phyloP scores from a whole-genome alignment of 31 red algal genomes.

The Porphyra umbilicalis region DNA sequence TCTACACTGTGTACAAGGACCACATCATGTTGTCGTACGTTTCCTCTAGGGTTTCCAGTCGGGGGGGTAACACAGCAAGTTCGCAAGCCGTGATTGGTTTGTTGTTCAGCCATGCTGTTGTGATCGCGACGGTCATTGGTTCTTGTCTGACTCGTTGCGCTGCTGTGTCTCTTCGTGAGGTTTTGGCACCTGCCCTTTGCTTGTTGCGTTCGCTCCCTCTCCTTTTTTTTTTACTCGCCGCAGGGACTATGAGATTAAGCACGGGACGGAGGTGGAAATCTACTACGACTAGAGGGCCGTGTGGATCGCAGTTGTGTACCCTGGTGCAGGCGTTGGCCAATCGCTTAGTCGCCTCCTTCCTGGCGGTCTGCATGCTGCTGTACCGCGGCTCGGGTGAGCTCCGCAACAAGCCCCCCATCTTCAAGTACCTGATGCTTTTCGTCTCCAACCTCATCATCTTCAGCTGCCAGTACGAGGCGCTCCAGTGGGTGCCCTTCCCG shows the following conservation, averaged over 20 bases:
- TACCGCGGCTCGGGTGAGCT: no score
- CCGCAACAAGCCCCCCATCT: no score
- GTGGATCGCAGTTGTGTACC: no score
- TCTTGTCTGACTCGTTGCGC: background rate
- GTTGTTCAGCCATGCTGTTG: no score
- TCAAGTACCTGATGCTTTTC: slow-evolving; percentile 44
- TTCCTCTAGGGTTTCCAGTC: background rate
- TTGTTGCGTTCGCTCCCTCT: background rate
- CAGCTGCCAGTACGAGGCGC: slow-evolving; percentile 73
- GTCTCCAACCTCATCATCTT: slow-evolving; percentile 66
- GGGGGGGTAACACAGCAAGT: no score
- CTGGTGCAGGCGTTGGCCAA: no score
- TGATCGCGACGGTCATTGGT: background rate
- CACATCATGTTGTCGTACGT: slow-evolving; percentile 77
- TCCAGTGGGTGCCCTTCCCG: slow-evolving; percentile 76
- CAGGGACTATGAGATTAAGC: slow-evolving; percentile 79
- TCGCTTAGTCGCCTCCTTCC: no score
- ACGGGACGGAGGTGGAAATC: slow-evolving; percentile 58
- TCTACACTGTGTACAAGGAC: slow-evolving; percentile 80
- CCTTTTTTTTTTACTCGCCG: background rate
- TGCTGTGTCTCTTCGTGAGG: background rate
- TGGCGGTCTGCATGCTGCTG: no score
- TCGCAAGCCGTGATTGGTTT: no score
- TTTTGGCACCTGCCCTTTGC: no score
- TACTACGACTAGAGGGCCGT: slow-evolving; percentile 48